Base-by-base conservation (phyloP, 1,284 basidiomycete species). In the Ganoderma lingzhi region DNA sequence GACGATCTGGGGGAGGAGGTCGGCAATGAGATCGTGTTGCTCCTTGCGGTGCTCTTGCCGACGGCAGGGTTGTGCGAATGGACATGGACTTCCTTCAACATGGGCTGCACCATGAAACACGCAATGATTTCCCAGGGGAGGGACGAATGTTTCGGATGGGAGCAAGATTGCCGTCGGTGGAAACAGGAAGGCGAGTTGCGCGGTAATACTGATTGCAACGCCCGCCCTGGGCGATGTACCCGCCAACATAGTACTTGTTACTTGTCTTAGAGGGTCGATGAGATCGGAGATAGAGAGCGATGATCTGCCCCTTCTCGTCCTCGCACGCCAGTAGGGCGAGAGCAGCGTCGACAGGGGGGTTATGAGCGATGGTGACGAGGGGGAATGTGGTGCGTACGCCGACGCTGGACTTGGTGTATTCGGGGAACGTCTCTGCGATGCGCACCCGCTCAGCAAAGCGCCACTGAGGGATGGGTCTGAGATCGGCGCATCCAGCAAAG, bases 251-350 rank as follows among this genome's bases (percentile, higher is more conserved):
- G 23, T 65, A 48, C 60, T 70, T 66, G 62, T n/a, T 48, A 14
- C 56, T 48, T 2, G 58, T 41, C 45, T 41, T 58, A 6, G 51
- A 44, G 23, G 10, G 37, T 6, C 66, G 32, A n/a, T 70, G 64
- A 0, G 67, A 51, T 15, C 71, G 60, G 1, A 73, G 67, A 65
- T 65, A 70, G 4, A 73, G 65, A 28, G 65, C 69, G 45, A 73
- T 44, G 15, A 72, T 62, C 4, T 69, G 66, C 10, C 69, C 67
- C 44, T 61, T n/a, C 3, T 56, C 48, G 44, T 70, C 67, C 39
- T 63, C 55, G 56, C 71, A 73, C 14, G 69, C 64, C 0, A 73
- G 63, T 4, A 70, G n/a, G 4, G 69, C 71, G 19, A 73, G 69
- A 41, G 58, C 48, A 1, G 64, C 67, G 14, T 65, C 61, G 19